Evolutionary conservation across 176 grass and related monocot genomes (phyloP).

Genomic region (Typha latifolia): DNA sequence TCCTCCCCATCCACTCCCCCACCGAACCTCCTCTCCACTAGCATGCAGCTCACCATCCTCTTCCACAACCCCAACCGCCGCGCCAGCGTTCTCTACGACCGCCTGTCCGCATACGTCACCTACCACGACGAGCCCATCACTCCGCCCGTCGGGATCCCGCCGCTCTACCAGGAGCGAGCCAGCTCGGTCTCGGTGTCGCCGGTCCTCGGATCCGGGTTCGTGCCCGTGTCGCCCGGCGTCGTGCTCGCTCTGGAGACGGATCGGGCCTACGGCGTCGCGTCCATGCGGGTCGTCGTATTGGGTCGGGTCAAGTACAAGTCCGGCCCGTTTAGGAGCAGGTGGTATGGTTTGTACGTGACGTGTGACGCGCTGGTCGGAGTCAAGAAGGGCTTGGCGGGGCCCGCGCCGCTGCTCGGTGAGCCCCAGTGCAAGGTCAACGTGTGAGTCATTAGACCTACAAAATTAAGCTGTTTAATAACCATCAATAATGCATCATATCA

Average conservation of each 20-base stretch:
- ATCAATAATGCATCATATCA: too few relatives aligned
- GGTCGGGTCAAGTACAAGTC: constrained; percentile 50
- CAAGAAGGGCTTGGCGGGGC: constrained; percentile 18
- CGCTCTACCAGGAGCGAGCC: constrained; percentile 36
- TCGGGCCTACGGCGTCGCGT: constrained; percentile 34
- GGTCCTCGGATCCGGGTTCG: constrained; percentile 26
- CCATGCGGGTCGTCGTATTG: constrained; percentile 46
- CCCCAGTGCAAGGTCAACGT: constrained; percentile 45
- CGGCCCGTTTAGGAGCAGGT: constrained; percentile 40
- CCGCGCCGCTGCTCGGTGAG: constrained; percentile 55
- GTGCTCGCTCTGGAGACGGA: constrained; percentile 35
- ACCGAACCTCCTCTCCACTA: constrained; percentile 21
- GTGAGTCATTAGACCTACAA: constrained; percentile 4
- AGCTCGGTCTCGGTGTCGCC: constrained; percentile 36
- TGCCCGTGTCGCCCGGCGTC: constrained; percentile 45
- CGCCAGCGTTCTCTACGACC: constrained; percentile 40
- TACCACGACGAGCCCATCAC: constrained; percentile 49
- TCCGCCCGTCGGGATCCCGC: constrained; percentile 35
- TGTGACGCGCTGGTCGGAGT: constrained; percentile 43
- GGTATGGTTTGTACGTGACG: constrained; percentile 51
- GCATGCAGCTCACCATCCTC: constrained; percentile 52
- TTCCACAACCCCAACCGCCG: constrained; percentile 72
- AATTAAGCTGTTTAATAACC: too few relatives aligned
- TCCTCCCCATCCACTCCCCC: background rate
- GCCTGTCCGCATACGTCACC: constrained; percentile 28